Evolutionary conservation across 768 basidiomycete species (phyloP).

Genomic region (Pleurotus ostreatus): DNA sequence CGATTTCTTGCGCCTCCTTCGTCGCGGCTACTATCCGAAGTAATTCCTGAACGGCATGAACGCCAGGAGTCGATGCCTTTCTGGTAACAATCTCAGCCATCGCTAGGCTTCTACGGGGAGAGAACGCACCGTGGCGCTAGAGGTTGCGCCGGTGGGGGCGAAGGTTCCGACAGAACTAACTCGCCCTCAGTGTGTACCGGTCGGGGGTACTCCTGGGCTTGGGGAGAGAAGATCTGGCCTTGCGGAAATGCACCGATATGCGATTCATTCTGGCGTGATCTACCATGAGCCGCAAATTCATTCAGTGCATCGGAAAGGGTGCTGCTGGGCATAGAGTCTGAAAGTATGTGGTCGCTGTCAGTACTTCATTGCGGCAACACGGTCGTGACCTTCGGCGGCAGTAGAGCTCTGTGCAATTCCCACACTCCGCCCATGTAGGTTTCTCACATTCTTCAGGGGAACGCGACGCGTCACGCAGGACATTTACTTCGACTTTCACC

Average conservation of each 20-base stretch:
- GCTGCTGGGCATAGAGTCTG: constrained; percentile 53
- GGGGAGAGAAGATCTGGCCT: constrained; percentile 21
- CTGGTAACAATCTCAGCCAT: constrained; percentile 14
- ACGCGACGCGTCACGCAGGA: constrained; percentile 42
- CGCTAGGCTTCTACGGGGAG: neutral
- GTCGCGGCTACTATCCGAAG: constrained; percentile 54
- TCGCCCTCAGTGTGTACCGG: constrained; percentile 65
- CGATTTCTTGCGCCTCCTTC: constrained; percentile 56
- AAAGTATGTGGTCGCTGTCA: neutral
- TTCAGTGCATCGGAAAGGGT: constrained; percentile 80
- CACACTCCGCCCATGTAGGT: too few species aligned
- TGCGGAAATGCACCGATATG: constrained; percentile 8
- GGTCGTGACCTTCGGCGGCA: too few species aligned
- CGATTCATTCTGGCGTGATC: constrained; percentile 24
- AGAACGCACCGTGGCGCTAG: constrained; percentile 29
- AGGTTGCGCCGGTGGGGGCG: constrained; percentile 21
- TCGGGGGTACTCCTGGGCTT: constrained; percentile 31
- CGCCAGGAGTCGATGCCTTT: constrained; percentile 28
- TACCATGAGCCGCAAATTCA: constrained; percentile 50
- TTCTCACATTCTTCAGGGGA: neutral
- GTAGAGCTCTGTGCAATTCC: too few species aligned
- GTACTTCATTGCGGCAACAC: too few species aligned
- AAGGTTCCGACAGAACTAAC: constrained; percentile 48
- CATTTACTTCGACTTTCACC: constrained; percentile 12
- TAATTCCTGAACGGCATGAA: constrained; percentile 55